A percentile compares a stretch with the other conserved stretches of the same genome.
Conservation (phyloP, 2,329 filamentous ascomycete species). For the Colletotrichum eremochloae region DNA sequence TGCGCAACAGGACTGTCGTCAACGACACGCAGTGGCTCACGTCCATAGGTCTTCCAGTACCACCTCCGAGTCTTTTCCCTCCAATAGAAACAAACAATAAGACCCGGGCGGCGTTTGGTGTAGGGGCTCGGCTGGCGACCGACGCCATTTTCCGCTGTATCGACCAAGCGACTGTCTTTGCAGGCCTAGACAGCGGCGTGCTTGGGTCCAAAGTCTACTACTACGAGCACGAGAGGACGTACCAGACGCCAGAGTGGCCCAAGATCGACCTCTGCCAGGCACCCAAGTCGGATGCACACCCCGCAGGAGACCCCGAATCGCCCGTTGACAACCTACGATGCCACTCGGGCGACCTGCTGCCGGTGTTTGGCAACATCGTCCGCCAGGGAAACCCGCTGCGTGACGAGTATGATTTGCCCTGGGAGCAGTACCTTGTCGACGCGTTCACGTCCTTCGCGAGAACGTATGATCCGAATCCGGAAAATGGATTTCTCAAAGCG, state of each 20-base stretch:
- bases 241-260: slow-evolving; percentile 67
- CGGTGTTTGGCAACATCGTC: slow-evolving; percentile 58
- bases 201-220: slow-evolving; percentile 64
- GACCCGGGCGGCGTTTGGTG: slow-evolving; percentile 68
- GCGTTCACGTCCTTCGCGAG: slow-evolving; percentile 62
- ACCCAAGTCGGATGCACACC: slow-evolving; percentile 48
- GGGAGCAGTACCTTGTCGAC: slow-evolving; percentile 48
- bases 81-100: slow-evolving; percentile 59
- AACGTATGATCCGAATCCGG: slow-evolving; percentile 59
- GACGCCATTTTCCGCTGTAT: slow-evolving; percentile 72
- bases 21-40: slow-evolving; percentile 51
- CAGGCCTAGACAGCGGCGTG: slow-evolving; percentile 58
- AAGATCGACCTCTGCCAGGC: slow-evolving; percentile 63
- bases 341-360: slow-evolving; percentile 60
- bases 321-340: slow-evolving; percentile 59
- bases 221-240: slow-evolving; percentile 72
- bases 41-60: slow-evolving; percentile 49
- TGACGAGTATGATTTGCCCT: slow-evolving; percentile 50
- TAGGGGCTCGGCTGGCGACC: slow-evolving; percentile 66
- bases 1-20: slow-evolving; percentile 50
- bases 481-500: slow-evolving; percentile 52
- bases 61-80: slow-evolving; percentile 62
- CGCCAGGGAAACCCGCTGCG: slow-evolving; percentile 51
- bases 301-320: slow-evolving; percentile 56
- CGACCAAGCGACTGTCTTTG: slow-evolving; percentile 69